Evolutionary conservation across 2,329 filamentous ascomycete genomes (phyloP), one percentile per base, ranked within the genome.

Genomic region (Zarea fungicola): DNA sequence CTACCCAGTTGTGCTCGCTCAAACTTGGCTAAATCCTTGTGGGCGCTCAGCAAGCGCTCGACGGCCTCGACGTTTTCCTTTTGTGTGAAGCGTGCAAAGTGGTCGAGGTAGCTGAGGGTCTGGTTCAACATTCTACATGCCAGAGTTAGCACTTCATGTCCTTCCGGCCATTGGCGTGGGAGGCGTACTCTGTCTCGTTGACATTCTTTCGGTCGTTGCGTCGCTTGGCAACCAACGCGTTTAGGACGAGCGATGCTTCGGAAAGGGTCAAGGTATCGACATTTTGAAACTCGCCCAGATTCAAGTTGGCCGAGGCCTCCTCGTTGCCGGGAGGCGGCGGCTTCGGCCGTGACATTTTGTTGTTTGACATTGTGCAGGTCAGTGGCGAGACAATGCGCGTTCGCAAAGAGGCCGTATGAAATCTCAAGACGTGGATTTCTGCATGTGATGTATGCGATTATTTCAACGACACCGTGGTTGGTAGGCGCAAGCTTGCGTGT

Each of bases 61-160:
- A 97, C 89, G n/a, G 89, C 88, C 71, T 96, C 88, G 62, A 96
- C 87, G 57, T 93, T 93, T 67, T 95, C 89, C 66, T 92, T 90
- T 61, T 91, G 84, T 72, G 96, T 95, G 78, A 97, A 97, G 29
- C 93, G 87, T 16, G 91, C 87, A 70, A 99, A 99, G 54, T 90
- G 84, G 60, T 96, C 90, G 47, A 97, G 82, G 70, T 99, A 97
- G 63, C 91, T 89, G 56, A 90, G 79, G 22, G 92, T 96, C 67
- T 95, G 91, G 54, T 81, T 83, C 49, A 96, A 78, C 67, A 91
- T 90, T 62, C 83, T 87, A 4, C 11, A 40, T 14, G n/a, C 7
- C 14, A 32, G 6, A 45, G 37, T 54, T 48, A 54, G 49, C 46
- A 35, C 26, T 44, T 14, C 19, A 5, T 25, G 4, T 19, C 14